Base-by-base conservation (phyloP, 1,139 yeast genomes). In the Hyphopichia wangnamkhiaoensis region DNA sequence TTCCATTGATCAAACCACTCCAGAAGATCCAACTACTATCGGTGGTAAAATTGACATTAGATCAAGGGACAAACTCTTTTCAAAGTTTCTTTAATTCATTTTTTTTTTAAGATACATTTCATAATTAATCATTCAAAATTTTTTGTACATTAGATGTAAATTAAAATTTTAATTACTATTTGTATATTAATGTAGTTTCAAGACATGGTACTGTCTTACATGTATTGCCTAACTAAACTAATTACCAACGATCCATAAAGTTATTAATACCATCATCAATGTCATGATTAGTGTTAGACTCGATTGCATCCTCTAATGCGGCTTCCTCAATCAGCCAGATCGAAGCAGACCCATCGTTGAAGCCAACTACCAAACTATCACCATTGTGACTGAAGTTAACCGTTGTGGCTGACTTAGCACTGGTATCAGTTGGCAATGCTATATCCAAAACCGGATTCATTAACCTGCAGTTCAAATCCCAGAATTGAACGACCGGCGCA, bases 21-120 rank as follows among this genome's bases (percentile, higher is more conserved):
- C 56, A 3, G 48, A 40, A 6, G 20, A 39, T 5, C 38, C 38
- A 7, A 55, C 60, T 3, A 71, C 68, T 26, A 60, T 85, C 13
- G 88, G 82, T 44, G 84, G 82, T 2, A 79, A 75, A 28, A 82
- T 90, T 39, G 52, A 56, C 13, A 72, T 89, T 32, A 58, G 67
- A 16, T 68, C 82, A 5, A 82, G 76, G 52, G 73, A 73, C 37
- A 63, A 65, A 28, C 59, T 85, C 35, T 78, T 69, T 49, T 65
- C 64, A 39, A 68, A 59, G 30, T 77, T 73, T 52, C 44, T 66
- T 37, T 63, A 43, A 32, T 34, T 28, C 31, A 37, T 31, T 6
- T 16, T 16, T 14, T 27, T 27, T 13, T 13, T 13, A 27, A n/a
- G 18, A 7, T 27, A 6, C n/a, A n/a, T n/a, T n/a, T 26, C 14